Evolutionary conservation across 192 early-diverging fungal genomes (phyloP), one percentile per base, ranked within the genome.

Genomic region (Entomortierella chlamydospora): DNA sequence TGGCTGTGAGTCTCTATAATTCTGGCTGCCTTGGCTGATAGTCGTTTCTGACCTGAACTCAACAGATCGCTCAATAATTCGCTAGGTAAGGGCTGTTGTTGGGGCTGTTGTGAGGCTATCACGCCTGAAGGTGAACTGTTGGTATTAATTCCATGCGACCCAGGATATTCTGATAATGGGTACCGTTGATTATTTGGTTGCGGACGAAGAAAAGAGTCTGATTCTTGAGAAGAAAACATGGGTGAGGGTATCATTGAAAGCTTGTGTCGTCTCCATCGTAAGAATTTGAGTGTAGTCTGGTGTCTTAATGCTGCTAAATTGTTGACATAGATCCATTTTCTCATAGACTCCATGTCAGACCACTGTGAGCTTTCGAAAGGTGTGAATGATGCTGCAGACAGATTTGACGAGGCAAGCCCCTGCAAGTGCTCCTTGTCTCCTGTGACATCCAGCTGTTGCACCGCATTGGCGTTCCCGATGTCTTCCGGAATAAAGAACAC

Each of bases 231-330:
- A 17, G 64, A 74, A 31, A 60, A 25, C 64, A 74, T 61, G 13
- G 42, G n/a, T 30, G 52, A 41, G 17, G 12, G 13, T 5, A 28
- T 6, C n/a, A 41, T 42, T 8, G 37, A 30, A 0, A 50, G 50
- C 7, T 33, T 23, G 7, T 66, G 50, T 29, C 64, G 33, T 51
- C 72, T 33, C 72, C 72, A 74, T 7, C 57, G 18, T 26, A 74
- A 37, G 8, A 74, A 74, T 55, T 74, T 74, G 34, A 67, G 58
- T 0, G 64, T 74, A 5, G 72, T 74, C 7, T 74, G 64, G 39
- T 74, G 72, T 9, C 72, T 56, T 26, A 74, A 41, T 2, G 64
- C 72, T 7, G 72, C 56, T 12, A 74, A 33, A 23, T 67, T 34
- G 6, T 52, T 28, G 0, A 55, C 42, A 59, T 64, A 74, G 28